Conservation (phyloP, 1,284 basidiomycete genomes). For the Cryptococcus deneoformans region DNA sequence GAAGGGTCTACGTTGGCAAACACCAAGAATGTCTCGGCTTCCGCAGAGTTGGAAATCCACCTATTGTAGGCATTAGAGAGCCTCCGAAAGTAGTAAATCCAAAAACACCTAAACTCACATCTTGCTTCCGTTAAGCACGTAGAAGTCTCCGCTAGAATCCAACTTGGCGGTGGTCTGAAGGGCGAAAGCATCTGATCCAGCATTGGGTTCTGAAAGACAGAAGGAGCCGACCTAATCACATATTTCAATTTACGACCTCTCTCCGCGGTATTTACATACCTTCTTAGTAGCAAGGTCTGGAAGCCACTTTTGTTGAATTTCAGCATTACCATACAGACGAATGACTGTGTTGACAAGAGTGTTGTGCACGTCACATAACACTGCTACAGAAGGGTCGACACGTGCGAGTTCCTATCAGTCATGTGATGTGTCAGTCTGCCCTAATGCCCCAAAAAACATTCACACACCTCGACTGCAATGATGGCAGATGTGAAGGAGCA, state of each 20-base stretch:
- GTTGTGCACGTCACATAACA: conserved; percentile 97
- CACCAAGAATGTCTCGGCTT: conserved; percentile 77
- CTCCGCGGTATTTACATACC: conserved; percentile 51
- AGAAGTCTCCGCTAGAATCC: conserved; percentile 68
- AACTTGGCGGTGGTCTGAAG: conserved; percentile 89
- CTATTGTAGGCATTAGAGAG: conserved; percentile 16
- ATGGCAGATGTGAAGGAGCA: conserved; percentile 93
- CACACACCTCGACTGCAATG: conserved; percentile 73
- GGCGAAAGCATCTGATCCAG: conserved; percentile 96
- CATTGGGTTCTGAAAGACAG: conserved; percentile 88
- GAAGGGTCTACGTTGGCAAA: conserved; percentile 94
- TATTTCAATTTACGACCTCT: neutral
- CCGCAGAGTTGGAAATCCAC: conserved; percentile 98
- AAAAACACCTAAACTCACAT: conserved; percentile 55
- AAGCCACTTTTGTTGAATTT: conserved; percentile 85
- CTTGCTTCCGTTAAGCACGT: conserved; percentile 90
- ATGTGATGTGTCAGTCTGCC: neutral
- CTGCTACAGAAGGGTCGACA: conserved; percentile 93
- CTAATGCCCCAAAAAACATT: neutral
- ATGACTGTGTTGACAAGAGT: conserved; percentile 96
- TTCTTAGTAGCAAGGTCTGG: conserved; percentile 75
- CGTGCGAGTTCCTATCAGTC: conserved; percentile 73
- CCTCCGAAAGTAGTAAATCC: conserved; percentile 13
- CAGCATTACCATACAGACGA: conserved; percentile 78
- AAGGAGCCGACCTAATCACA: conserved; percentile 83